Conservation (phyloP, 2,329 filamentous ascomycete species). For the Phialophora chinensis region DNA sequence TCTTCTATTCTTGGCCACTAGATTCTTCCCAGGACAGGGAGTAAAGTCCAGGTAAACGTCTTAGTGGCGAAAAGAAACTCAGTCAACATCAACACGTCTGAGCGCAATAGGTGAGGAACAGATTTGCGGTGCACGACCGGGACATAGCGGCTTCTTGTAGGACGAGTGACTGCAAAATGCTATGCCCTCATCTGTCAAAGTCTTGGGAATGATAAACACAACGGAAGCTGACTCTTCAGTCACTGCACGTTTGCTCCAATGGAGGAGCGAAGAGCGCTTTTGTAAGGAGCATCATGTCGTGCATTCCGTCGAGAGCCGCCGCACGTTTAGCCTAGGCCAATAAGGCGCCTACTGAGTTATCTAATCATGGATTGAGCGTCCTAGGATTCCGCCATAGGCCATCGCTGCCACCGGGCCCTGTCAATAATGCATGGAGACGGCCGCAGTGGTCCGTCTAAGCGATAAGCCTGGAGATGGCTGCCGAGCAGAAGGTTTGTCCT, state of each 20-base stretch:
- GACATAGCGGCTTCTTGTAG: constrained; percentile 3
- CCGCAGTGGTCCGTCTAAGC: constrained; percentile 5
- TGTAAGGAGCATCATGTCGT: constrained; percentile 7
- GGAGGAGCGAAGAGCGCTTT: neutral
- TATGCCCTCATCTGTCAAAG: neutral
- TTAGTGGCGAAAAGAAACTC: neutral
- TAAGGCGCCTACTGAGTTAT: constrained; percentile 6
- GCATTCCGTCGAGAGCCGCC: constrained; percentile 12
- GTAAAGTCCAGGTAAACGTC: neutral
- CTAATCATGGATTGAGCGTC: neutral
- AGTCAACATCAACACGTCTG: neutral
- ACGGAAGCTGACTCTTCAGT: constrained; percentile 25
- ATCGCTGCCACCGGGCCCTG: neutral
- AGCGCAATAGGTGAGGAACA: neutral
- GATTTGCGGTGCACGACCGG: neutral
- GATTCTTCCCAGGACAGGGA: neutral
- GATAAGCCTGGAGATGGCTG: neutral
- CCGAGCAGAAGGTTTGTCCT: neutral
- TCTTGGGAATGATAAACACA: neutral
- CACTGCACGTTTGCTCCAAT: constrained; percentile 12
- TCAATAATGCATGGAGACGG: neutral
- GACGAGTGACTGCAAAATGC: neutral
- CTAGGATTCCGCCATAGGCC: neutral
- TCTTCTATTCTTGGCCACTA: neutral
- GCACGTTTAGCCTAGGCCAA: neutral